These are phyloP conservation scores for Westerdykella ornata DNA, from an alignment of 2,329 filamentous ascomycete genomes.

Conservation along the genomic window DNA sequence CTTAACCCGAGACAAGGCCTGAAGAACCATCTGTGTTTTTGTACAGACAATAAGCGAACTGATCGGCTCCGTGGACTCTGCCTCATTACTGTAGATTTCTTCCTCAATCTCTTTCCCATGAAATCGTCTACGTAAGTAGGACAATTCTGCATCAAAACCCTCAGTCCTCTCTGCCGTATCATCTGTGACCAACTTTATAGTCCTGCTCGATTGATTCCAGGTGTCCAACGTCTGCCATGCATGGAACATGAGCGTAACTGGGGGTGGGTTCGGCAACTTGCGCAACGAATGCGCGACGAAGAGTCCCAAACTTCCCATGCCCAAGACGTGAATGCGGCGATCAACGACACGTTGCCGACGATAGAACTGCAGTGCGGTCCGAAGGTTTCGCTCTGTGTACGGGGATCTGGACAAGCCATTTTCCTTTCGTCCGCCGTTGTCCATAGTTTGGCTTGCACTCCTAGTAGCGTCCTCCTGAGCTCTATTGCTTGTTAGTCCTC, in stretches of 20 bases:
- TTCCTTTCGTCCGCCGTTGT: background rate
- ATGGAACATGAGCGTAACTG: slow-evolving; percentile 75
- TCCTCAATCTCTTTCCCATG: slow-evolving; percentile 33
- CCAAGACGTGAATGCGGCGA: slow-evolving; percentile 57
- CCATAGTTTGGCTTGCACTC: slow-evolving; percentile 16
- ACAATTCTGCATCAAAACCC: slow-evolving; percentile 44
- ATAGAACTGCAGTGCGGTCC: slow-evolving; percentile 28
- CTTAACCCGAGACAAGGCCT: slow-evolving; percentile 59
- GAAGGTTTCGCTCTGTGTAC: background rate
- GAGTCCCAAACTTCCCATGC: slow-evolving; percentile 72
- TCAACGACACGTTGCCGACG: slow-evolving; percentile 23
- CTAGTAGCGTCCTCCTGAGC: slow-evolving; percentile 7
- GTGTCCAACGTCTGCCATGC: slow-evolving; percentile 38
- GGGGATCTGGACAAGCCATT: background rate
- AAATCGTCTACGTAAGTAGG: slow-evolving; percentile 29
- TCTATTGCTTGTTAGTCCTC: background rate
- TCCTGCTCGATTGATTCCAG: slow-evolving; percentile 43
- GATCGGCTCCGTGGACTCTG: slow-evolving; percentile 48
- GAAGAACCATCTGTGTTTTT: slow-evolving; percentile 64
- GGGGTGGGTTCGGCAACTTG: slow-evolving; percentile 55
- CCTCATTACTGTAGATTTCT: slow-evolving; percentile 8
- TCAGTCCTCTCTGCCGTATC: slow-evolving; percentile 34
- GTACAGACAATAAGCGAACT: slow-evolving; percentile 70
- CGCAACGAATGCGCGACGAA: slow-evolving; percentile 70
- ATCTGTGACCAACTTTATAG: slow-evolving; percentile 44